A percentile compares a stretch with the other conserved stretches of the same genome.
phyloP scores from a whole-genome alignment of 2,329 filamentous ascomycete species.

The Fusarium abutilonis region DNA sequence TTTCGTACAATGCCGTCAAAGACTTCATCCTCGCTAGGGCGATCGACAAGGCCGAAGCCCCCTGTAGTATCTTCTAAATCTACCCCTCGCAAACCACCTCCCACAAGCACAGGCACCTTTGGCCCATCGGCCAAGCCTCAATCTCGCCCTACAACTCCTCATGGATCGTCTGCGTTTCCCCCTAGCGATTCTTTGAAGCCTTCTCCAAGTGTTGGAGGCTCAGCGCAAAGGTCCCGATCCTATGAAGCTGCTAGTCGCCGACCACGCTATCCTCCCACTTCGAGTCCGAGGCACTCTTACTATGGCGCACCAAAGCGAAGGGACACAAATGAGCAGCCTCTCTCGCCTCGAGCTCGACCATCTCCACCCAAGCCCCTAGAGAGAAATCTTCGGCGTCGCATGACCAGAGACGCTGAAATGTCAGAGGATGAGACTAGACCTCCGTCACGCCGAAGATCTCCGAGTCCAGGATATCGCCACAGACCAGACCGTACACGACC shows the following conservation, averaged over 20 bases:
- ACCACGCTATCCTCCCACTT: slow-evolving; percentile 12
- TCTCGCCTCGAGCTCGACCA: slow-evolving; percentile 32
- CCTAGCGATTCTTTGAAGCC: slow-evolving; percentile 11
- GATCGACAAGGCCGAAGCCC: slow-evolving; percentile 33
- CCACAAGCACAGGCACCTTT: background rate
- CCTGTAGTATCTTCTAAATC: slow-evolving; percentile 3
- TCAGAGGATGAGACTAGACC: slow-evolving; percentile 40
- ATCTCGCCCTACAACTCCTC: slow-evolving; percentile 26
- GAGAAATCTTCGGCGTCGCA: slow-evolving; percentile 21
- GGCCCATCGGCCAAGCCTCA: slow-evolving; percentile 16
- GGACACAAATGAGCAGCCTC: slow-evolving; percentile 27
- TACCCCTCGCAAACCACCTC: slow-evolving; percentile 20
- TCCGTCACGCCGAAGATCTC: slow-evolving; percentile 24
- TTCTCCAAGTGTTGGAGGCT: background rate
- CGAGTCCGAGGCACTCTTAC: slow-evolving; percentile 26
- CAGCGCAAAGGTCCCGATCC: slow-evolving; percentile 33
- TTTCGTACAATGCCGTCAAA: slow-evolving; percentile 32
- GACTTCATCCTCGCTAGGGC: slow-evolving; percentile 18
- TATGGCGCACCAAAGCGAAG: slow-evolving; percentile 24
- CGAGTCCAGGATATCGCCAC: slow-evolving; percentile 13
- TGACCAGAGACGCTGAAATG: slow-evolving; percentile 38
- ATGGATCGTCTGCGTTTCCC: slow-evolving; percentile 8
- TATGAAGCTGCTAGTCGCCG: slow-evolving; percentile 34
- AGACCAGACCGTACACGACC: slow-evolving; percentile 7
- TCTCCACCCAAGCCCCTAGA: slow-evolving; percentile 6